Conservation (phyloP, 225 moss, liverwort and hornwort species). For the Pseudisothecium myosuroides region DNA sequence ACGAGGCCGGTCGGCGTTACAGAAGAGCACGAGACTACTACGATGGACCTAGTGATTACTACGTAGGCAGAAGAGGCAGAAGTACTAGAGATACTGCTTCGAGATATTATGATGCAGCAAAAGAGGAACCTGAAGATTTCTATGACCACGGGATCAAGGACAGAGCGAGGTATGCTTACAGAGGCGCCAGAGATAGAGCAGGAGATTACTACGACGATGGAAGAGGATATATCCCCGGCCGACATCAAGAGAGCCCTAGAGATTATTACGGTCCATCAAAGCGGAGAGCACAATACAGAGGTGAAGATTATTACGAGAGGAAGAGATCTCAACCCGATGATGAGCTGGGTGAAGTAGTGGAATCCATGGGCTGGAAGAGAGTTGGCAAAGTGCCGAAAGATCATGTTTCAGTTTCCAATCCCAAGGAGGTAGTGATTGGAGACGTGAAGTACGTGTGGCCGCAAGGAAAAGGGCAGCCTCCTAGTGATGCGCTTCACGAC, state of each 20-base stretch:
- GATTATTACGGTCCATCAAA: constrained; percentile 1
- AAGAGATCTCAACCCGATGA: background rate
- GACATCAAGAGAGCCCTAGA: background rate
- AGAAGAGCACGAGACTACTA: constrained; percentile 22
- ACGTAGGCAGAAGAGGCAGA: constrained; percentile 1
- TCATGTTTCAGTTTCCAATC: background rate
- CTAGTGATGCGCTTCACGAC: constrained; percentile 15
- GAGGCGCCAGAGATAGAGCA: background rate
- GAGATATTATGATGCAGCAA: constrained; percentile 3
- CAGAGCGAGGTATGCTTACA: background rate
- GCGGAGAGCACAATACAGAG: background rate
- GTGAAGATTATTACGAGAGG: background rate
- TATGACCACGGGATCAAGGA: constrained; percentile 12
- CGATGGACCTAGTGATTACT: background rate
- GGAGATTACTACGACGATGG: constrained; percentile 15
- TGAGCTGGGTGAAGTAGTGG: constrained; percentile 18
- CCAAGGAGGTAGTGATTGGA: constrained; percentile 40
- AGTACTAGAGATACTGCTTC: background rate
- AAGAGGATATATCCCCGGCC: background rate
- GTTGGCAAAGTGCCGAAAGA: constrained; percentile 19
- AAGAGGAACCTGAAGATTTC: constrained; percentile 2
- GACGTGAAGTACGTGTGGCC: constrained; percentile 29
- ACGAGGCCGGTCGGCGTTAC: constrained; percentile 38
- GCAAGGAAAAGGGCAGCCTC: constrained; percentile 12
- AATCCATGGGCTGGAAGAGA: constrained; percentile 43